These are phyloP conservation scores for Iris pallida DNA, from an alignment of 116 monocot species.

Conservation along the genomic window DNA sequence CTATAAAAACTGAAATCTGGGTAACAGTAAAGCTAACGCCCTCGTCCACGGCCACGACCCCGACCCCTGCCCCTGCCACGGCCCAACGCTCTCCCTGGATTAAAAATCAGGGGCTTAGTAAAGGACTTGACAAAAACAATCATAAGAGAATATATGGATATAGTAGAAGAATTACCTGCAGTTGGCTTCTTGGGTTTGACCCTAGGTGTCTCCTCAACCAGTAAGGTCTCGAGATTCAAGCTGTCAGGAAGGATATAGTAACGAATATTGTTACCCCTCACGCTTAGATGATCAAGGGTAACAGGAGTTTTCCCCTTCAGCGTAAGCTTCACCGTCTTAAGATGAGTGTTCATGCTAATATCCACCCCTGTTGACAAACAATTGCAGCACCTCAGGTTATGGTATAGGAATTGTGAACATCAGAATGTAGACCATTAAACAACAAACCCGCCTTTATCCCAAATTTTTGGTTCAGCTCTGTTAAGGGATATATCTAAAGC, in stretches of 20 bases:
- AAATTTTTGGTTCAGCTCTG: no score
- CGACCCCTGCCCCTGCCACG: constrained; percentile 84
- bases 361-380: constrained; percentile 62
- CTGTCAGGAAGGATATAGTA: constrained; percentile 95
- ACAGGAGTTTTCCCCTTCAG: constrained; percentile 89
- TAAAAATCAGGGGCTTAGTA: neutral
- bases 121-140: neutral
- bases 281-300: constrained; percentile 83
- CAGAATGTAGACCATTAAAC: no score
- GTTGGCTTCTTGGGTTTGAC: constrained; percentile 96
- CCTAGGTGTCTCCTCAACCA: constrained; percentile 90
- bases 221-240: constrained; percentile 84
- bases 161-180: constrained; percentile 42
- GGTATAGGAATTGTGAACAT: neutral
- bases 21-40: neutral
- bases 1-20: constrained; percentile 1
- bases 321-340: constrained; percentile 94
- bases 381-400: neutral
- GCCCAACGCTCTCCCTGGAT: constrained; percentile 70
- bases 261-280: constrained; percentile 89
- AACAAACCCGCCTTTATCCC: no score
- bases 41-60: constrained; percentile 54
- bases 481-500: no score
- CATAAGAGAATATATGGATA: neutral
- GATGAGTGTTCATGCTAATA: constrained; percentile 97